Evolutionary conservation across 345 rosid species (phyloP), one percentile per base, ranked within the genome.

Genomic region (Euphorbia lathyris): DNA sequence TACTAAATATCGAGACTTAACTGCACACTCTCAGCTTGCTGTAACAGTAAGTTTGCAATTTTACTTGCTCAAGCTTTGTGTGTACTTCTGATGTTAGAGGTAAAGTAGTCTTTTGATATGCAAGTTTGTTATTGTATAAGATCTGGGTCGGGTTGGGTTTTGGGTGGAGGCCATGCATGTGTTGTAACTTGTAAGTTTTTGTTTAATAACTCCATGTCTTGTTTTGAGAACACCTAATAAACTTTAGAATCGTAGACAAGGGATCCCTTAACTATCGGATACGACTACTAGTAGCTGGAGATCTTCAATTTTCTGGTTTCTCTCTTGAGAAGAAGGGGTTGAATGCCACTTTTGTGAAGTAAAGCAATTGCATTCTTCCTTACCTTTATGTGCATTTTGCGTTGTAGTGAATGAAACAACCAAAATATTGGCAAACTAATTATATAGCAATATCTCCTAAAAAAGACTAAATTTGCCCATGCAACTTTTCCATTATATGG

Each of bases 1-100:
- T 76, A 84, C 92, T 9, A 95, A 92, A 75, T 95, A 92, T 72
- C 85, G 96, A n/a, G 99, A 92, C 80, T 84, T 92, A 69, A 92
- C 97, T 63, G 82, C 86, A 1, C 90, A 85, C 69, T 92, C 99
- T 0, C 99, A 95, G 78, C 90, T 92, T 79, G 93, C 93, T 29
- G 79, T 95, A 58, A 95, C 99, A 4, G 97, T 95, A 79, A 80
- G 83, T 58, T 14, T 8, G 22, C 38, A 4, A 34, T 40, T 59
- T 40, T n/a, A 45, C 10, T 47, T 16, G 50, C 20, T 25, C 20
- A 25, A 47, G 60, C 23, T 47, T 32, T 32, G 26, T 20, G n/a
- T 19, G 20, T 45, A 29, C 3, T 20, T 17, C 36, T 25, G 3
- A 48, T 58, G 58, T 20, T 20, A n/a, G 58, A n/a, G 2, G 26